Evolutionary conservation across 2,329 filamentous ascomycete genomes (phyloP), one percentile per base, ranked within the genome.

Genomic region (Cytospora chrysosperma): DNA sequence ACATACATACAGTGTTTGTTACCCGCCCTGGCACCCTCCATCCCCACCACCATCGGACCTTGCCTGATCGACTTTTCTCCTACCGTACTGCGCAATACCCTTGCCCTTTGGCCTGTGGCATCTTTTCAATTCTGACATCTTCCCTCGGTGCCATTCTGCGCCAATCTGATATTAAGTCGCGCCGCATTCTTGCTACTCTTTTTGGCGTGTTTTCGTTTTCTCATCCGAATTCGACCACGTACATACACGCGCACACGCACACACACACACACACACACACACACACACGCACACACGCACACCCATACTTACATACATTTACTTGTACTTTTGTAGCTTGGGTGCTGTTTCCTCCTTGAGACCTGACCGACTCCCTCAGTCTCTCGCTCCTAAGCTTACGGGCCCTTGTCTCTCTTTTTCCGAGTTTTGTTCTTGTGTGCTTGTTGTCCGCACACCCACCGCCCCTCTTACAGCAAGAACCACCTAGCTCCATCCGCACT

Each of bases 321-420:
- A 43, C 21, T 43, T 43, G 40, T 43, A 43, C 40, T 21, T 21
- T 8, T 43, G 40, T 10, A 9, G 19, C 21, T 15, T 47, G 26
- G 30, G 30, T 28, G 4, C 49, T 47, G 2, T 9, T 57, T 19
- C 17, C 30, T 40, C 17, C 28, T 34, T n/a, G 27, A 4, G 19
- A 32, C 24, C 21, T 21, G 17, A 21, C 21, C 56, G 56, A 9
- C 19, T 30, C 26, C 27, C 21, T 30, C 40, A n/a, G n/a, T n/a
- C 27, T 30, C 27, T 47, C 40, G 8, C 13, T n/a, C 17, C 28
- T 27, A n/a, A 17, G 40, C 51, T 24, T 30, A 30, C 55, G 24
- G 17, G 60, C 24, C 54, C 60, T 57, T 52, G 54, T 62, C 54
- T 57, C 60, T 62, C 60, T 47, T 62, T 62, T 50, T 26, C 32